A percentile compares a stretch with the other conserved stretches of the same genome.
Conservation (phyloP, 192 early-diverging fungal species). For the Globomyces pollinis-pini region DNA sequence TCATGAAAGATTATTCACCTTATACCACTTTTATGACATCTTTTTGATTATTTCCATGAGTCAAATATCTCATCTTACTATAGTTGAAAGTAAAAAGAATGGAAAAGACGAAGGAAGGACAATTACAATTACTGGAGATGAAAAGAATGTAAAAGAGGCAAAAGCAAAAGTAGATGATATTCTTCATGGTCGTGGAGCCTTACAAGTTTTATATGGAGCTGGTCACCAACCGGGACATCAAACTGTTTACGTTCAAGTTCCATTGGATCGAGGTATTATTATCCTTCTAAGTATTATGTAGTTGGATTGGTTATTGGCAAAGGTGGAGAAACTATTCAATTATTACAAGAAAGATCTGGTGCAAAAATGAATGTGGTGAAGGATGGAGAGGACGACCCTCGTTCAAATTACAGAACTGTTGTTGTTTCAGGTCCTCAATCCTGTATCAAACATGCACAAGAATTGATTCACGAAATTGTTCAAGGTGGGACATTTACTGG, state of each 20-base stretch:
- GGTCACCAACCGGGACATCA: constrained; percentile 27
- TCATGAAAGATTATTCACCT: too few species aligned
- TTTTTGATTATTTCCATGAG: too few species aligned
- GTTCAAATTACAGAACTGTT: constrained; percentile 35
- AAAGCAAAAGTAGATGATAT: constrained; percentile 70
- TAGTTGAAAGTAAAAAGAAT: not conserved
- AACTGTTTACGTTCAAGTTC: constrained; percentile 21
- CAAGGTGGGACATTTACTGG: not conserved
- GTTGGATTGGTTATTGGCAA: constrained; percentile 75
- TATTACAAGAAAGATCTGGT: constrained; percentile 58
- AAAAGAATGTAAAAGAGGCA: constrained; percentile 59
- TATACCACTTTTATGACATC: too few species aligned
- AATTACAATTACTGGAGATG: constrained; percentile 64
- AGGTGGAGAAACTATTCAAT: constrained; percentile 70
- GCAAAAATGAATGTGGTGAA: constrained; percentile 52
- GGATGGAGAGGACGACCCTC: not conserved
- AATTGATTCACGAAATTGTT: constrained; percentile 5
- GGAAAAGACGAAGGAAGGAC: constrained; percentile 11
- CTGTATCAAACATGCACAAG: constrained; percentile 10
- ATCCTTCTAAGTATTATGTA: constrained; percentile 18
- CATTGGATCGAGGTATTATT: constrained; percentile 25
- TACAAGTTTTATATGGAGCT: constrained; percentile 13
- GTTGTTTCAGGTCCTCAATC: constrained; percentile 31
- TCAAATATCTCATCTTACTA: not conserved
- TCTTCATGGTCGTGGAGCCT: constrained; percentile 32